Percentiles rank a stretch among this genome's conserved stretches.
phyloP scores from a whole-genome alignment of 768 basidiomycete genomes.

The Mycena kentingensis region DNA sequence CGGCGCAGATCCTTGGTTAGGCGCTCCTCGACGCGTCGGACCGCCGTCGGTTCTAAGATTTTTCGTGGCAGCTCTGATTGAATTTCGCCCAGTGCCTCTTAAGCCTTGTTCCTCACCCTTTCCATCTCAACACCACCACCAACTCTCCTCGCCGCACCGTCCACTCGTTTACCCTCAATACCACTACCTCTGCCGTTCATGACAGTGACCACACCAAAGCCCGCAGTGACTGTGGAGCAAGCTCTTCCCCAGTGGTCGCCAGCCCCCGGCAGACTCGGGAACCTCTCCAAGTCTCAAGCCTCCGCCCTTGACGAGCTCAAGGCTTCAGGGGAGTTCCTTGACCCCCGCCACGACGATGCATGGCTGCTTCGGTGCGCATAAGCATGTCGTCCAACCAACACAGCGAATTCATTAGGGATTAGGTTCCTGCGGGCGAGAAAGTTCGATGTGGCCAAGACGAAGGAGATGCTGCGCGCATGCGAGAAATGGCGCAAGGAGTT shows the following conservation, averaged over 20 bases:
- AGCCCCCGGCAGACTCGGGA: slow-evolving; percentile 76
- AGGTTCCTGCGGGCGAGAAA: slow-evolving; percentile 93
- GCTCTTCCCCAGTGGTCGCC: slow-evolving; percentile 56
- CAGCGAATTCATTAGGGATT: neutral
- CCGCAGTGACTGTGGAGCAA: no score
- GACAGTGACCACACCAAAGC: slow-evolving; percentile 57
- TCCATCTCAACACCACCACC: neutral
- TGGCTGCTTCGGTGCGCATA: slow-evolving; percentile 60
- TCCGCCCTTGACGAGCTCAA: slow-evolving; percentile 66
- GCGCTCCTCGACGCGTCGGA: no score
- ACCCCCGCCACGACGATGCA: slow-evolving; percentile 69
- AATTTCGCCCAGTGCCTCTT: neutral
- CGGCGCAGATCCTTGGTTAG: no score
- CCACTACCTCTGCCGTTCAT: neutral
- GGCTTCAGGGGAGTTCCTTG: slow-evolving; percentile 60
- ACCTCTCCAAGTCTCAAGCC: slow-evolving; percentile 63
- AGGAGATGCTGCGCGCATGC: slow-evolving; percentile 76
- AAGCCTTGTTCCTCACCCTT: neutral
- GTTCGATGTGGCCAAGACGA: slow-evolving; percentile 82
- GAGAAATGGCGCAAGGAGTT: slow-evolving; percentile 92
- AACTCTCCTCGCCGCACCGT: neutral
- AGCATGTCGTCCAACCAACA: neutral
- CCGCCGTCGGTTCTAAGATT: no score
- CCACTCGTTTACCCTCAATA: neutral
- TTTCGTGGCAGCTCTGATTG: neutral